Evolutionary conservation across 2,329 filamentous ascomycete genomes (phyloP), one percentile per base, ranked within the genome.

Genomic region (Capronia americana): DNA sequence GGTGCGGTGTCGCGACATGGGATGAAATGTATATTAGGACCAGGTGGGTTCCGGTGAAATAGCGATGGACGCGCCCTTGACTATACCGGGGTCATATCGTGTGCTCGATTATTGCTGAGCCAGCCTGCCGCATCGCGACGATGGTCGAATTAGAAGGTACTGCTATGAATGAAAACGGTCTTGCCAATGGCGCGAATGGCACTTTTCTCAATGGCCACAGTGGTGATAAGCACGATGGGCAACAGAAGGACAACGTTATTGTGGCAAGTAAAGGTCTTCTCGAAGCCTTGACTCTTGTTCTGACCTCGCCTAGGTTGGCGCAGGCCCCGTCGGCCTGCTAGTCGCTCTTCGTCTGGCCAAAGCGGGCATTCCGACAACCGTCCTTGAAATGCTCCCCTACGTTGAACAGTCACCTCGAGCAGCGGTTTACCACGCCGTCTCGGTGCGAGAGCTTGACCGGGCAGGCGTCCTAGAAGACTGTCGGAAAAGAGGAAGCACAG

Each of bases 281-380:
- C 11, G 24, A 28, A 20, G 28, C 17, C n/a, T 14, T 4, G 53
- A 20, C 12, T 32, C 53, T 55, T 11, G 17, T 30, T 17, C 28
- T 55, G 28, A 55, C 53, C 3, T 32, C 10, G 8, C 17, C 7
- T 4, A 55, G 53, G 74, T 76, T 17, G 73, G 74, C 32, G 74
- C 75, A 12, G 75, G 74, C 10, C 75, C 75, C 1, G 73, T 73
- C 1, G 75, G 75, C 17, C 69, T 76, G 3, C 66, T 76, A 4
- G 72, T 75, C 4, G 64, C 71, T 1, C 70, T 76, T 12, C 61
- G 75, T 3, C 72, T 75, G 26, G 70, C 74, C 12, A 73, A 74
- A 67, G 61, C 73, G 59, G 74, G 75, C 7, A 71, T 75, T 48
- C 59, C 71, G 41, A 72, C 73, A 24, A 70, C 73, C 10, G 28